Evolutionary conservation across 177 flowering plant species (phyloP).

Genomic region (Vitis hybrid): DNA sequence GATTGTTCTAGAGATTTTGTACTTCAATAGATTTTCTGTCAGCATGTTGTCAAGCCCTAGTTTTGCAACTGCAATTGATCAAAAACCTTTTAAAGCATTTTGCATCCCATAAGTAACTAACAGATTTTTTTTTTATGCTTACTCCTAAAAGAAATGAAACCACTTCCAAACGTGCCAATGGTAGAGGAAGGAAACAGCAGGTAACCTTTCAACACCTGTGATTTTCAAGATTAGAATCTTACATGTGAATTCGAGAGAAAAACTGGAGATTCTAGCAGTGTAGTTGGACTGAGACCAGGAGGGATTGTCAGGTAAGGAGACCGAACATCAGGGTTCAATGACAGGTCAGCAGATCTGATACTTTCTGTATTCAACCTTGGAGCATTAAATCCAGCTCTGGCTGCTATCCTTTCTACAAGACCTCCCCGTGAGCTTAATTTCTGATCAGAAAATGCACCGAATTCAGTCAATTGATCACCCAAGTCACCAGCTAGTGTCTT

Average conservation of each 20-base stretch:
- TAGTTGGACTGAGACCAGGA: slow-evolving; percentile 87
- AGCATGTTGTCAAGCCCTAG: not conserved
- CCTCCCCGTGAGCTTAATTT: slow-evolving; percentile 44
- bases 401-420: slow-evolving; percentile 76
- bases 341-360: slow-evolving; percentile 52
- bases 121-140: not conserved
- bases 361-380: slow-evolving; percentile 67
- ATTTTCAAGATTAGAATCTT: slow-evolving; percentile 15
- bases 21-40: not conserved
- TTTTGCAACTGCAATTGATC: not conserved
- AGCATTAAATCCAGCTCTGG: slow-evolving; percentile 87
- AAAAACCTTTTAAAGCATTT: not conserved
- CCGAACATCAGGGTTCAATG: slow-evolving; percentile 35
- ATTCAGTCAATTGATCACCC: slow-evolving; percentile 18
- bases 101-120: not conserved
- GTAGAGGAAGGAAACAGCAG: not conserved
- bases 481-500: slow-evolving; percentile 17
- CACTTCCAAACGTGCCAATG: not conserved
- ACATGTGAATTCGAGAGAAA: slow-evolving; percentile 88
- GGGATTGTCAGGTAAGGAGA: slow-evolving; percentile 82
- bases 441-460: slow-evolving; percentile 29
- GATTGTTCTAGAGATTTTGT: not conserved
- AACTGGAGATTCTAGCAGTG: slow-evolving; percentile 87
- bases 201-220: not conserved
- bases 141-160: not conserved